These are phyloP conservation scores for Ceriops decandra DNA, from an alignment of 345 rosid species.

Conservation along the genomic window DNA sequence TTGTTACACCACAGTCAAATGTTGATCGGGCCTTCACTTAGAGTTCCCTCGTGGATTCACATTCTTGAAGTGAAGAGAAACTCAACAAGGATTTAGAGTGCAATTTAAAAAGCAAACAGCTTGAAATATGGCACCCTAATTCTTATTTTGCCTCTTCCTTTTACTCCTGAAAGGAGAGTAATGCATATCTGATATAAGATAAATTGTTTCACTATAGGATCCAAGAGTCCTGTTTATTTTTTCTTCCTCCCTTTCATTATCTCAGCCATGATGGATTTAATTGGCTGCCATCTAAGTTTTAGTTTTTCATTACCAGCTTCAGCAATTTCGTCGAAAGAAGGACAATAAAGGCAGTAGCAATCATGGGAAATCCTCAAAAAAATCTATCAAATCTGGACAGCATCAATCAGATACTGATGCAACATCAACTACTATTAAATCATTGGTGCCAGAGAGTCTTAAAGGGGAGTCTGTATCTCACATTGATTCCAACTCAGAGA, in stretches of 20 bases:
- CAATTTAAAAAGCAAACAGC: not conserved
- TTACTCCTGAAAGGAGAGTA: no score
- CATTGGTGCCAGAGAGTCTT: slow-evolving; percentile 21
- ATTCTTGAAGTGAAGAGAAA: not conserved
- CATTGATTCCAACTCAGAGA: slow-evolving; percentile 23
- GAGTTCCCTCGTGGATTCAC: no score
- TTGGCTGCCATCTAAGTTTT: slow-evolving; percentile 14
- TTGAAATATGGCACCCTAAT: not conserved
- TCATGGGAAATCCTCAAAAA: slow-evolving; percentile 71
- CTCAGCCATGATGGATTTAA: not conserved
- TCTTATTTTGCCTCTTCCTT: not conserved
- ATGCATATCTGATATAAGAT: no score
- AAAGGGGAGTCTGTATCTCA: slow-evolving; percentile 38
- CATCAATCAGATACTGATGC: slow-evolving; percentile 50
- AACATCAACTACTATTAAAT: slow-evolving; percentile 23
- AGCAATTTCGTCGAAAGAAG: slow-evolving; percentile 92
- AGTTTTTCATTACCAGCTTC: slow-evolving; percentile 55
- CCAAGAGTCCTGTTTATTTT: not conserved
- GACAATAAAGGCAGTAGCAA: slow-evolving; percentile 68
- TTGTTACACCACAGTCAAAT: no score
- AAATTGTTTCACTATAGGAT: not conserved
- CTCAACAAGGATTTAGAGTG: not conserved
- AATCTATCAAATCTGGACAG: slow-evolving; percentile 50
- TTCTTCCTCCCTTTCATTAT: not conserved
- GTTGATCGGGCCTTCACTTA: no score